Base-by-base conservation (phyloP, 2,329 filamentous ascomycete genomes). In the Arthrobotrys iridis region DNA sequence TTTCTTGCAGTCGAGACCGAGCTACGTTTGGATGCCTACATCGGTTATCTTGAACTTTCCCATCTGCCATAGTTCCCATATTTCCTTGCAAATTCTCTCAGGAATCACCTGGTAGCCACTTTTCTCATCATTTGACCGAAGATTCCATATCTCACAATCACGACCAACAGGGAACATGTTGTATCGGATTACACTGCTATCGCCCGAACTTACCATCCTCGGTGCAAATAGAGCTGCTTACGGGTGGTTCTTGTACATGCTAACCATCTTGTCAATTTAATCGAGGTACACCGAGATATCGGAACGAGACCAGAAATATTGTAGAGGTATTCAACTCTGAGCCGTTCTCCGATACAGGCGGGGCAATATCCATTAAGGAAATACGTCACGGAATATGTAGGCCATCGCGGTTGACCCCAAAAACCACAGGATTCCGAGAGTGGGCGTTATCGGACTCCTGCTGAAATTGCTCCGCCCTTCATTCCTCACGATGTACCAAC, bases 151-250 rank as follows among this genome's bases (percentile, higher is more conserved):
- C n/a, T 33, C 35, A 35, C 63, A 68, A n/a, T 48, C 28, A 1
- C 3, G 5, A 4, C 57, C 43, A 48, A 62, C 33, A 13, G 43
- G 26, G 4, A 52, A 20, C 6, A 63, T 20, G 33, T 46, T 37
- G 10, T 62, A 63, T 11, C 57, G 11, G n/a, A 24, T 63, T 18
- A 55, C 50, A 37, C 15, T 35, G 18, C 18, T 37, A 15, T 40
- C 22, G n/a, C 57, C 58, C 33, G 37, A 63, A 24, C 50, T 59
- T 20, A 68, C 50, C 1, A 37, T 40, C 18, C 64, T 59, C 13
- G 50, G 55, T 7, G 37, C 50, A 24, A 13, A 60, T 4, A 52
- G 10, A 33, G 43, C 48, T 6, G 40, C 55, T 59, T 11, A 59
- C 55, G 43, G 37, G 15, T 59, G 35, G n/a, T 11, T 28, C 3